phyloP scores from a whole-genome alignment of 1,284 basidiomycete species.

The Rhodofomes roseus region DNA sequence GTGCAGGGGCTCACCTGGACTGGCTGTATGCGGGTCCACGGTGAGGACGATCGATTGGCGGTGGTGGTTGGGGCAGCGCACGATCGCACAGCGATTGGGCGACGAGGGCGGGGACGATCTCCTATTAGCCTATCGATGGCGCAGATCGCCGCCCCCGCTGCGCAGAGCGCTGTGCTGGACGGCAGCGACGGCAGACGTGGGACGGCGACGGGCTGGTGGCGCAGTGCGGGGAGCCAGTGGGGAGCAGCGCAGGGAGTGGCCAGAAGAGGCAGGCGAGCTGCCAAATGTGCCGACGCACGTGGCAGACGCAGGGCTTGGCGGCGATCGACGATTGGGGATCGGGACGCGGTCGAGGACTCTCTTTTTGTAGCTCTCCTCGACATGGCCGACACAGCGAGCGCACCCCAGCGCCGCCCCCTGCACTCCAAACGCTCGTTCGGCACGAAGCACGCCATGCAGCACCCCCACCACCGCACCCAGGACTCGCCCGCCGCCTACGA shows the following conservation, averaged over 20 bases:
- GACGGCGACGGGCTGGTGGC: not conserved
- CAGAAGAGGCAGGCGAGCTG: slow-evolving; percentile 1
- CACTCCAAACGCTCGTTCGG: slow-evolving; percentile 67
- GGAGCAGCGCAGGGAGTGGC: not conserved
- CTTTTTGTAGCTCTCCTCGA: not conserved
- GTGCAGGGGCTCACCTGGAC: no score
- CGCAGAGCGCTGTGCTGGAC: not conserved
- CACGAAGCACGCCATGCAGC: slow-evolving; percentile 34
- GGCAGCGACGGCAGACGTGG: not conserved
- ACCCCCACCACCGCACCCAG: slow-evolving; percentile 30
- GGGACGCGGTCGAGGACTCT: not conserved
- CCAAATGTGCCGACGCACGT: slow-evolving; percentile 6
- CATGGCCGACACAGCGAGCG: slow-evolving; percentile 2
- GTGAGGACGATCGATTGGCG: not conserved
- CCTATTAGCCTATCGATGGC: not conserved
- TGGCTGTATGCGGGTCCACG: no score
- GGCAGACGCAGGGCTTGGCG: no score
- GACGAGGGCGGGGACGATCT: not conserved
- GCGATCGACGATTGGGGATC: not conserved
- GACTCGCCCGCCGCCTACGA: slow-evolving; percentile 78
- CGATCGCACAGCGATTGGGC: not conserved
- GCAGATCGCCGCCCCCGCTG: not conserved
- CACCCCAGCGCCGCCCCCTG: slow-evolving; percentile 29
- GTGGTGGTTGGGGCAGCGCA: not conserved
- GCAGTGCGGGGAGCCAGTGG: not conserved